phyloP scores from a whole-genome alignment of 2,329 filamentous ascomycete species.

The Xylariaceae sp. region DNA sequence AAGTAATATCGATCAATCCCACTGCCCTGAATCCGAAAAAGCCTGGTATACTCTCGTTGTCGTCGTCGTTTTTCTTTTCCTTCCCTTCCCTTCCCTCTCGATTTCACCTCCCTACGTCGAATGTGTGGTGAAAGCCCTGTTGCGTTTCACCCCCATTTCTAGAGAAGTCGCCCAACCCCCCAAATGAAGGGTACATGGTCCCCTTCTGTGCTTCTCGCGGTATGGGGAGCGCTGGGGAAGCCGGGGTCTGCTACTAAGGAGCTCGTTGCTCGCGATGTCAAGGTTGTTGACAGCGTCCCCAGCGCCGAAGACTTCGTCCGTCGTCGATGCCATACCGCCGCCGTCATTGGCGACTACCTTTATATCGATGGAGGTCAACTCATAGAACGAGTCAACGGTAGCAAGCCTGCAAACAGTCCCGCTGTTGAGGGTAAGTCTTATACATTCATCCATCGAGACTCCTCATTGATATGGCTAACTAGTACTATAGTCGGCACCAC shows the following conservation, averaged over 20 bases:
- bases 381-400: slow-evolving; percentile 27
- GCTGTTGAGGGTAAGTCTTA: slow-evolving; percentile 24
- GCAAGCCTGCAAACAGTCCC: slow-evolving; percentile 20
- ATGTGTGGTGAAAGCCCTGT: slow-evolving; percentile 21
- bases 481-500: slow-evolving; percentile 31
- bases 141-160: slow-evolving; percentile 13
- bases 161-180: slow-evolving; percentile 12
- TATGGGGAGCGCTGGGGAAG: slow-evolving; percentile 25
- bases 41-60: not conserved
- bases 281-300: slow-evolving; percentile 14
- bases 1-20: not conserved
- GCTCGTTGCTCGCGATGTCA: slow-evolving; percentile 20
- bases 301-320: slow-evolving; percentile 24
- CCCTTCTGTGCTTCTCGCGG: slow-evolving; percentile 26
- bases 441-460: not conserved
- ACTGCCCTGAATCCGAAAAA: not conserved
- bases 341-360: slow-evolving; percentile 34
- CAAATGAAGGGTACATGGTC: slow-evolving; percentile 29
- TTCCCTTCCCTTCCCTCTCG: not conserved
- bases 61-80: not conserved
- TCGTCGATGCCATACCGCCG: slow-evolving; percentile 18
- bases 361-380: slow-evolving; percentile 38
- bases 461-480: slow-evolving; percentile 4
- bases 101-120: slow-evolving; percentile 23
- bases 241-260: slow-evolving; percentile 19